Evolutionary conservation across 495 filamentous ascomycete genomes (phyloP).

Genomic region (Terfezia claveryi): DNA sequence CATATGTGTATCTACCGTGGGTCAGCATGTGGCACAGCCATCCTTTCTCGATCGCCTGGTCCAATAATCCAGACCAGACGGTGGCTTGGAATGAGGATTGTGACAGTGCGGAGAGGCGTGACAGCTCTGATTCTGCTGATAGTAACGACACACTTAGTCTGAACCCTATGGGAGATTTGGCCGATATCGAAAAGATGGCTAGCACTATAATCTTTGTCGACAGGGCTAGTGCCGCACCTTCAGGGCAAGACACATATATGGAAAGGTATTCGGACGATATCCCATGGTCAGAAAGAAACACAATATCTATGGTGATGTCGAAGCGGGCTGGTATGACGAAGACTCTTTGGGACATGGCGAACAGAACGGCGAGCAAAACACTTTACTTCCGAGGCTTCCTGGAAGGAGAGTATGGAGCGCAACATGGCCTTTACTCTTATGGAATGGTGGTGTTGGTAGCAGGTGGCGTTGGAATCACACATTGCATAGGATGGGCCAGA

Average conservation of each 20-base stretch:
- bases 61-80: conserved; percentile 11
- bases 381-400: conserved; percentile 36
- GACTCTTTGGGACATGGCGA: conserved; percentile 45
- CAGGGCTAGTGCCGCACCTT: too few species aligned
- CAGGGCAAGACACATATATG: background rate
- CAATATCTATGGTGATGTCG: conserved; percentile 44
- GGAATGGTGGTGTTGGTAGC: conserved; percentile 77
- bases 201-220: background rate
- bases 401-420: conserved; percentile 74
- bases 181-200: background rate
- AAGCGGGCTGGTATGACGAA: conserved; percentile 75
- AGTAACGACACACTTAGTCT: background rate
- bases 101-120: background rate
- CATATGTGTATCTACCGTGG: conserved; percentile 61
- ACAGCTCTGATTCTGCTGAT: background rate
- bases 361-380: conserved; percentile 13
- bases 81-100: background rate
- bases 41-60: conserved; percentile 87
- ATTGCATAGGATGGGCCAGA: conserved; percentile 73
- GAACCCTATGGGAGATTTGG: background rate
- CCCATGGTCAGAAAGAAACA: background rate
- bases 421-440: conserved; percentile 69
- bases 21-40: conserved; percentile 68
- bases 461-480: conserved; percentile 83
- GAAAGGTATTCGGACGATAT: background rate